phyloP scores from a whole-genome alignment of 768 basidiomycete genomes.

The Amanita molliuscula region DNA sequence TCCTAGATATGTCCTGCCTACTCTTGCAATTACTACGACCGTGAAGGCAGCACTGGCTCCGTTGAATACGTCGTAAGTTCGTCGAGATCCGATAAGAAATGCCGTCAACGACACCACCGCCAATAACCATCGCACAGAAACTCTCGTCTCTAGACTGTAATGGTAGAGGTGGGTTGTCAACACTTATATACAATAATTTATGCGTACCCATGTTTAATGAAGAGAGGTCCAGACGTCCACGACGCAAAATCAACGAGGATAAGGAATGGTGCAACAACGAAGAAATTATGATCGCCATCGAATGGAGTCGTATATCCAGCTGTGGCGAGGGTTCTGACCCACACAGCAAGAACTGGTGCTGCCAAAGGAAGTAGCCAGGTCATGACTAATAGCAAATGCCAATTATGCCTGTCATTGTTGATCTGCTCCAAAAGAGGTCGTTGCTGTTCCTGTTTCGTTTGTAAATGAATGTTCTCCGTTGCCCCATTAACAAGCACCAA shows the following conservation, averaged over 20 bases:
- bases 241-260: constrained; percentile 52
- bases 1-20: constrained; percentile 43
- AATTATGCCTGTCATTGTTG: constrained; percentile 37
- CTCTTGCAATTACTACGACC: constrained; percentile 31
- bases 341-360: constrained; percentile 74
- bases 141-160: constrained; percentile 26
- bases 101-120: constrained; percentile 37
- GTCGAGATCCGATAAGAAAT: constrained; percentile 58
- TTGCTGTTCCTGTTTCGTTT: constrained; percentile 2
- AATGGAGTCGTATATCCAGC: constrained; percentile 75
- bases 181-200: constrained; percentile 2
- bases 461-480: background rate
- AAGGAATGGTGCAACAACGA: constrained; percentile 55
- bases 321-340: constrained; percentile 79
- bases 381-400: constrained; percentile 64
- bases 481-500: background rate
- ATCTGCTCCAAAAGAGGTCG: constrained; percentile 8
- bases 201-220: constrained; percentile 30
- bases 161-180: constrained; percentile 5
- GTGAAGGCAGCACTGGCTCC: constrained; percentile 38
- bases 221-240: constrained; percentile 32
- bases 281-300: constrained; percentile 67
- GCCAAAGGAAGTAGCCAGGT: constrained; percentile 72
- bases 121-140: constrained; percentile 47
- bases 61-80: constrained; percentile 59